These are phyloP conservation scores for Aspergillus pseudoterreus DNA, from an alignment of 2,329 filamentous ascomycete genomes.

Conservation along the genomic window DNA sequence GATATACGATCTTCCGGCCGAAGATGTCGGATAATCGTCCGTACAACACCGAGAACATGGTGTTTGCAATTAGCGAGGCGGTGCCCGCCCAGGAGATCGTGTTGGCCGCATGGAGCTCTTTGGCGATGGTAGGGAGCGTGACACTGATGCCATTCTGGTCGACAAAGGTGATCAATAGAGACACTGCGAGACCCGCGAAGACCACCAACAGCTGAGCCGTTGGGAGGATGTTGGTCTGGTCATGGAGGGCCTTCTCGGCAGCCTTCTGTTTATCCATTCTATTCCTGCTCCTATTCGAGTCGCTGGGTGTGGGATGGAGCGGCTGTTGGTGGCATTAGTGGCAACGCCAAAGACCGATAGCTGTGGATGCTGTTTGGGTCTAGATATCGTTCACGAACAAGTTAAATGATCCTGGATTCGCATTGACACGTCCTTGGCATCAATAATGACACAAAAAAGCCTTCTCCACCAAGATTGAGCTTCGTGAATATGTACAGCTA, in stretches of 20 bases:
- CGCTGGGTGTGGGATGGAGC: background rate
- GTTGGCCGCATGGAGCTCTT: constrained; percentile 43
- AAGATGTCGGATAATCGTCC: constrained; percentile 60
- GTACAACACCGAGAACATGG: constrained; percentile 63
- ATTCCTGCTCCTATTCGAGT: constrained; percentile 2
- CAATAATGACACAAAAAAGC: background rate
- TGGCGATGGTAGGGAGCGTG: constrained; percentile 51
- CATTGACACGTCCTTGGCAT: background rate
- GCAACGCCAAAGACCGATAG: background rate
- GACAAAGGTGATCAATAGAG: constrained; percentile 54
- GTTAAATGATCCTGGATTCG: background rate
- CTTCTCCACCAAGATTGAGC: no score
- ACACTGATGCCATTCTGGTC: constrained; percentile 57
- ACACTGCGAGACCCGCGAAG: constrained; percentile 50
- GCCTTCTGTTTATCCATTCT: constrained; percentile 32
- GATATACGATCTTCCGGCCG: constrained; percentile 56
- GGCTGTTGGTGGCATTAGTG: constrained; percentile 3
- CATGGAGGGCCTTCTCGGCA: constrained; percentile 48
- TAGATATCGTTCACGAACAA: background rate
- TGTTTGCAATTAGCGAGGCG: constrained; percentile 64
- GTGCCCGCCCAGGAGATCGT: constrained; percentile 69
- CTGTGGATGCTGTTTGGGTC: no score
- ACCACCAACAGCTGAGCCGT: constrained; percentile 45
- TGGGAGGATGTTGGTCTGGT: constrained; percentile 58
- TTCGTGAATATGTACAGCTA: no score